Base-by-base conservation (phyloP, 805 yeast genomes). In the Sugiyamaella smithiae region DNA sequence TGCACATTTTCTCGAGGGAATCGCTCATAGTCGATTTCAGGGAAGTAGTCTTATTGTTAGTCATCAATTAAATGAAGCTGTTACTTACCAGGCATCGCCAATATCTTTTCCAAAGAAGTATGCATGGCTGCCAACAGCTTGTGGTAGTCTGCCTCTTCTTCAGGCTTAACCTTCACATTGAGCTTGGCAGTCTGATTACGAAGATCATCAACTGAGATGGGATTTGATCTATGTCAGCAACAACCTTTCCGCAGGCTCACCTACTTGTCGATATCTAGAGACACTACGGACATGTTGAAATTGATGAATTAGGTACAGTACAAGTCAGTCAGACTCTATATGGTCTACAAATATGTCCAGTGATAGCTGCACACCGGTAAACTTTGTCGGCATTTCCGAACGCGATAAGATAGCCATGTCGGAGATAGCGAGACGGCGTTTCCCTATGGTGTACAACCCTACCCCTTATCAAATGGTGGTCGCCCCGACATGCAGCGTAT, bases 1-100 rank as follows among this genome's bases (percentile, higher is more conserved):
- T 58, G 49, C 28, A 64, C 51, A 46, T 65, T 54, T 17, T 56
- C 55, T 45, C 72, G 60, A 12, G 72, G 72, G 45, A 64, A 67
- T 36, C 68, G 56, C 20, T 55, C 59, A 6, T 58, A 49, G 52
- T 67, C 69, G 5, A 63, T 57, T 6, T 56, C 52, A 8, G 65
- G 68, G 22, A 55, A 44, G 49, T 59, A 67, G 48, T 67, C 71
- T 16, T 8, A 20, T 22, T 31, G 16, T n/a, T 12, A 24, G 42
- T 22, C 9, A 6, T 5, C 12, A 29, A 42, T 14, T 19, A 33
- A 16, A 29, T n/a, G 14, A 16, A 29, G 7, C 12, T n/a, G 3
- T 16, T n/a, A 29, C 33, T n/a, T 29, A 29, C 33, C 33, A 29
- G 46, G 47, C 43, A 48, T 35, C 16, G 29, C 17, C 12, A 42